Evolutionary conservation across 176 grass and related monocot genomes (phyloP).

Genomic region (Melocanna baccifera): DNA sequence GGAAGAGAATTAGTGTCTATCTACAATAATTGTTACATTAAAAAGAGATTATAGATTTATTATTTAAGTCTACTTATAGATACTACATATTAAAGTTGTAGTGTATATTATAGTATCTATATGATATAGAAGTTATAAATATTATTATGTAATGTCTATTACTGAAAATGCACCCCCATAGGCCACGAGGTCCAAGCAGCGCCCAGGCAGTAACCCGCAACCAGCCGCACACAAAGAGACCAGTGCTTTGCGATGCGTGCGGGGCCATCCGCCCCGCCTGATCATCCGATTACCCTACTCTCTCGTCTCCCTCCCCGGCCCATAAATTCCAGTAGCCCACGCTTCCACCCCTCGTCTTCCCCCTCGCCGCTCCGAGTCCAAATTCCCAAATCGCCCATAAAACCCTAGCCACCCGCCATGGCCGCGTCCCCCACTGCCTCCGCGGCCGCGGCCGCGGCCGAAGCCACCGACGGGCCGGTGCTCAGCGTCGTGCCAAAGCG

Average conservation of each 20-base stretch:
- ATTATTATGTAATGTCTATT: too few relatives aligned
- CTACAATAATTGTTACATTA: too few relatives aligned
- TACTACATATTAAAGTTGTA: too few relatives aligned
- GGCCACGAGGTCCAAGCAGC: too few relatives aligned
- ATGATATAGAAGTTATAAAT: too few relatives aligned
- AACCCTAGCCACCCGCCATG: conserved; percentile 33
- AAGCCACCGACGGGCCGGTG: conserved; percentile 64
- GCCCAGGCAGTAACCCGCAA: neutral
- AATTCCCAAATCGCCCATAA: conserved; percentile 41
- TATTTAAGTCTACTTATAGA: too few relatives aligned
- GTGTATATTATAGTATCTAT: too few relatives aligned
- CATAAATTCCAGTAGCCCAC: conserved; percentile 31
- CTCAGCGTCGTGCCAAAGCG: conserved; percentile 84
- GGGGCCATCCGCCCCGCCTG: neutral
- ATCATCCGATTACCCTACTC: conserved; percentile 19
- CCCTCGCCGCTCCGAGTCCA: conserved; percentile 22
- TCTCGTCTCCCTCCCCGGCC: neutral
- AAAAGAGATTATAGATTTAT: too few relatives aligned
- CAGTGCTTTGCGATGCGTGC: conserved; percentile 12
- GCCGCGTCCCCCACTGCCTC: conserved; percentile 33
- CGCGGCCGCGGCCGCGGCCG: conserved; percentile 35
- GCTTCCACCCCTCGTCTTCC: neutral
- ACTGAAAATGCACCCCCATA: too few relatives aligned
- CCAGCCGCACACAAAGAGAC: neutral
- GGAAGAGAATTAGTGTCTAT: too few relatives aligned